A percentile compares a stretch with the other conserved stretches of the same genome.
These are phyloP conservation scores for Orychophragmus violaceus DNA, from an alignment of 345 rosid genomes.

Conservation along the genomic window DNA sequence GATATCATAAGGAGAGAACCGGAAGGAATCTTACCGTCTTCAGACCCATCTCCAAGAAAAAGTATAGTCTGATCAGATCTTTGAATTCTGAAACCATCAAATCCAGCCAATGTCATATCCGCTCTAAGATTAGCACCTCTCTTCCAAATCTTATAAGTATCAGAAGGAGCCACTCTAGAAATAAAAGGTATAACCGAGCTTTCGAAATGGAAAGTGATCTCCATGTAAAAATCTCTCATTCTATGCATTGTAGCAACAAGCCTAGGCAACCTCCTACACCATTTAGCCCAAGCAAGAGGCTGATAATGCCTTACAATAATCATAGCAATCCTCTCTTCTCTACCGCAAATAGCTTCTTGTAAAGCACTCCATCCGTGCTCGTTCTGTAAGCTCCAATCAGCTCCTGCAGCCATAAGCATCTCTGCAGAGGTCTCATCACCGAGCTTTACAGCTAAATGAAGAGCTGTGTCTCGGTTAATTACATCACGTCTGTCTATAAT, in stretches of 20 bases:
- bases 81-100: conserved; percentile 88
- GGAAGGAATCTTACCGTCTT: conserved; percentile 72
- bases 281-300: conserved; percentile 97
- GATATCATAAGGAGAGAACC: conserved; percentile 91
- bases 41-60: conserved; percentile 95
- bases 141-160: conserved; percentile 98
- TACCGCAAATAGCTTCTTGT: conserved; percentile 89
- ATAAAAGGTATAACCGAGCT: conserved; percentile 96
- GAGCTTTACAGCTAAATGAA: conserved; percentile 93
- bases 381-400: conserved; percentile 98
- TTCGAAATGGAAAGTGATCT: conserved; percentile 92
- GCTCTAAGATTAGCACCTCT: conserved; percentile 94
- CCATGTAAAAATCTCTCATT: conserved; percentile 99
- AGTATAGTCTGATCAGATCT: conserved; percentile 87
- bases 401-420: conserved; percentile 95
- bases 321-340: conserved; percentile 81
- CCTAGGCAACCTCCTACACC: conserved; percentile 97
- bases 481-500: conserved; percentile 88
- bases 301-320: conserved; percentile 87
- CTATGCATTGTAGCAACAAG: conserved; percentile 74
- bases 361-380: conserved; percentile 97
- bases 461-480: conserved; percentile 82
- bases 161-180: conserved; percentile 92
- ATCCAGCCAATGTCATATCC: conserved; percentile 96
- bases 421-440: conserved; percentile 80